Evolutionary conservation across 352 stramenopile species (phyloP), one percentile per base, ranked within the genome.

Genomic region (Phytophthora sojae): DNA sequence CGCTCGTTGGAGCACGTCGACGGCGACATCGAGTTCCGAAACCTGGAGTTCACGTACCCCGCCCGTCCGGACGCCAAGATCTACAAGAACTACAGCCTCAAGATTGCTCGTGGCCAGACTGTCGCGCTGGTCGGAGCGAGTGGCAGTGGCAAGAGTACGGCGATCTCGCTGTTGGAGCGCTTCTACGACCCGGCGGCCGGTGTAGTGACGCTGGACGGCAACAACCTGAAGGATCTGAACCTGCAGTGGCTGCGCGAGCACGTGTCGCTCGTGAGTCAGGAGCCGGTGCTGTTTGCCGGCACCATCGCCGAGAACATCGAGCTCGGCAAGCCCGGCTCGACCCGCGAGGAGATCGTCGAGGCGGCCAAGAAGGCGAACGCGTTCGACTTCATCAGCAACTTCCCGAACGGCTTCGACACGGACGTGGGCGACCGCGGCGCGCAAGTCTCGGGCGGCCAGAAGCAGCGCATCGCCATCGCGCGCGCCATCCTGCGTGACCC

Each of bases 231-330:
- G 45, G 73, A 77, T 3, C 52, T 80, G 32, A 80, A 80, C 39
- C 14, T 80, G 30, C 62, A 77, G 29, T 80, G 73, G 73, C 69
- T 80, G 0, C 73, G 73, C 15, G 64, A 80, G 37, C 29, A 80
- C 25, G 69, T 80, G 2, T 80, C 73, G 6, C 73, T 80, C 7
- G 73, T 77, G 37, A 80, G 73, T 57, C 73, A 80, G 47, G 73
- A 80, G 51, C 73, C 73, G 4, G 69, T 80, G 45, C 69, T 80
- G 8, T 80, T 80, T 49, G 73, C 73, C 2, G 73, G 73, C 5
- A 80, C 73, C 4, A 80, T 80, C 25, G 73, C 73, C 0, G 65
- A 80, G 32, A 80, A 80, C n/a, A 77, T 80, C 49, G 64, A 75
- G 44, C 65, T 80, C 14, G 69, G 73, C 35, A 80, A 80, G 37